Evolutionary conservation across 163 green algal genomes (phyloP).

Genomic region (Volvox carteri): DNA sequence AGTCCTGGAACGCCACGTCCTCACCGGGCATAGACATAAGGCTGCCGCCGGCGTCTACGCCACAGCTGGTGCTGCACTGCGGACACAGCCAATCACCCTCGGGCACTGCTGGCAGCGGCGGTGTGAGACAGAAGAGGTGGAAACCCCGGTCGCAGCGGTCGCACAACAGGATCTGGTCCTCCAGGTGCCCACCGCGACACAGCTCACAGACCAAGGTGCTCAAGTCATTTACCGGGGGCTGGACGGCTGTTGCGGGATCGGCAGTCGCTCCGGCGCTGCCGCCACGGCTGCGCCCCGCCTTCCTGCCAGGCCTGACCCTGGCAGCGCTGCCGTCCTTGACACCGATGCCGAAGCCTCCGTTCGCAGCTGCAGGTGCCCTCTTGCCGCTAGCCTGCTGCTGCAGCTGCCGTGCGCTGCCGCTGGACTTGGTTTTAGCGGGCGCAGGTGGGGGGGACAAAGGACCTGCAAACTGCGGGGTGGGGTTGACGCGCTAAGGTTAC

Average conservation of each 20-base stretch:
- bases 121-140: slow-evolving; percentile 40
- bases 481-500: too few species aligned
- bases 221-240: not conserved
- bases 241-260: not conserved
- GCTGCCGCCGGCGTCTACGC: slow-evolving; percentile 37
- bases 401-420: not conserved
- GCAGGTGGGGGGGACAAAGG: too few species aligned
- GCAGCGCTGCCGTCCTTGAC: not conserved
- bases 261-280: not conserved
- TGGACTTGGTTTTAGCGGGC: not conserved
- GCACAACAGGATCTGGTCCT: slow-evolving; percentile 89
- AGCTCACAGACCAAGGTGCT: slow-evolving; percentile 76
- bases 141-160: slow-evolving; percentile 67
- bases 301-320: not conserved
- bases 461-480: too few species aligned
- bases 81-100: slow-evolving; percentile 88
- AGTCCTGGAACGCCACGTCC: slow-evolving; percentile 78
- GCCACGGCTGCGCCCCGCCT: not conserved
- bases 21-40: slow-evolving; percentile 67
- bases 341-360: not conserved
- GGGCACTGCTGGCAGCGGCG: slow-evolving; percentile 67
- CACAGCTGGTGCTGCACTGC: slow-evolving; percentile 64
- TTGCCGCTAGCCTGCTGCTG: not conserved
- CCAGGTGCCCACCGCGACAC: slow-evolving; percentile 80
- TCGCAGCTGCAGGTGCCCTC: not conserved